Percentiles rank a stretch among this genome's conserved stretches.
Evolutionary conservation across 192 early-diverging fungal species (phyloP).

Genomic region (Entomortierella lignicola): DNA sequence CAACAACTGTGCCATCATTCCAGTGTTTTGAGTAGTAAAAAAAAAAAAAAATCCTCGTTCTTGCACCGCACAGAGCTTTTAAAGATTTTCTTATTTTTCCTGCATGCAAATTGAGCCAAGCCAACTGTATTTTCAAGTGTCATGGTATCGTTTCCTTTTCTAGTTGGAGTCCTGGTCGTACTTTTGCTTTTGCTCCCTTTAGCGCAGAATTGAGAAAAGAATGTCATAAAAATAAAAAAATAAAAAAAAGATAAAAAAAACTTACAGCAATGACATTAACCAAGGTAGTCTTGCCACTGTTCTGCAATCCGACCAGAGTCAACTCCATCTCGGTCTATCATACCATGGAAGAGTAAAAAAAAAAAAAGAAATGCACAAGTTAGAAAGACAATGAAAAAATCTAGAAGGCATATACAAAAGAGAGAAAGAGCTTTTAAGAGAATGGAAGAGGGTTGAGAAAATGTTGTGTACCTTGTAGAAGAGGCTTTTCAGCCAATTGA

Average conservation of each 20-base stretch:
- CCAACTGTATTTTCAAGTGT: too few species aligned
- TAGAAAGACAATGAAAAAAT: conserved; percentile 4
- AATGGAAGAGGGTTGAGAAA: too few species aligned
- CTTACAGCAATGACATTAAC: conserved; percentile 88
- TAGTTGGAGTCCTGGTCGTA: background rate
- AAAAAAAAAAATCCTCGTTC: background rate
- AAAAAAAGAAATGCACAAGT: background rate
- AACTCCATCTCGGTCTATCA: conserved; percentile 86
- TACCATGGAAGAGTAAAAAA: background rate
- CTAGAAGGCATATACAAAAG: background rate
- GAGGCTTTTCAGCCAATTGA: conserved; percentile 80
- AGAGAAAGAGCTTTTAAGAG: too few species aligned
- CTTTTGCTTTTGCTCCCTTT: background rate
- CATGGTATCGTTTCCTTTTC: background rate
- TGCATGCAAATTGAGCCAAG: background rate
- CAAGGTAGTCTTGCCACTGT: conserved; percentile 88
- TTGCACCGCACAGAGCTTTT: background rate
- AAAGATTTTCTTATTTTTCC: background rate
- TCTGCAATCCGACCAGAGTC: conserved; percentile 88
- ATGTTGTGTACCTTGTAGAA: conserved; percentile 77
- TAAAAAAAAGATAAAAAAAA: conserved; percentile 1
- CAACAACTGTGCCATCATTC: background rate
- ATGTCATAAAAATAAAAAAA: background rate
- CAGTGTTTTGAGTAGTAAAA: background rate
- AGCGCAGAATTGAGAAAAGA: background rate